phyloP scores from a whole-genome alignment of 1,284 basidiomycete genomes.

The Cryptococcus sp. region DNA sequence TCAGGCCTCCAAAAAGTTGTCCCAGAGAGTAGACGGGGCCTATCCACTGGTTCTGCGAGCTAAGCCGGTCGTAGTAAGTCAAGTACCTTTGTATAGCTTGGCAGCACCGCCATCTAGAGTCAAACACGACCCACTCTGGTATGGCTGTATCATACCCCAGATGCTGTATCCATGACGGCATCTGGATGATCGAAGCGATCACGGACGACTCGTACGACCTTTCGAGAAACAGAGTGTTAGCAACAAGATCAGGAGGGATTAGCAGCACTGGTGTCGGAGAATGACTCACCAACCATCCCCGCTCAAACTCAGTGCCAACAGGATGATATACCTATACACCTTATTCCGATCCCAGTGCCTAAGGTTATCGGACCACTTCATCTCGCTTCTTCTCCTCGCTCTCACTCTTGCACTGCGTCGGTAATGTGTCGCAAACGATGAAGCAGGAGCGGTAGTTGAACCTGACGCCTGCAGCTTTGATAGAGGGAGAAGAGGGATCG shows the following conservation, averaged over 20 bases:
- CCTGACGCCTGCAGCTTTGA: too few species aligned
- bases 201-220: conserved; percentile 33
- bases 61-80: conserved; percentile 1
- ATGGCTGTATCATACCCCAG: conserved; percentile 25
- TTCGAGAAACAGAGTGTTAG: background rate
- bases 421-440: too few species aligned
- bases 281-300: conserved; percentile 31
- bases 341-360: conserved; percentile 26
- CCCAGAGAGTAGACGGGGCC: conserved; percentile 34
- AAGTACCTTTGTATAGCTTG: background rate
- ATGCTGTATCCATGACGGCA: conserved; percentile 26
- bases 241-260: background rate
- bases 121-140: conserved; percentile 19
- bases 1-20: conserved; percentile 28
- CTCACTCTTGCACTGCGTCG: background rate
- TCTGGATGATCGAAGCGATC: conserved; percentile 30
- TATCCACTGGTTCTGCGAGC: conserved; percentile 34
- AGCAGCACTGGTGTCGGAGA: background rate
- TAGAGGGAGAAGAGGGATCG: too few species aligned
- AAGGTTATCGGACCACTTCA: conserved; percentile 30
- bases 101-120: background rate
- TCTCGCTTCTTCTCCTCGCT: background rate
- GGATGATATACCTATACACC: conserved; percentile 28
- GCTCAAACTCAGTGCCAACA: conserved; percentile 22
- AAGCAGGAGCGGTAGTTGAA: too few species aligned